phyloP scores from a whole-genome alignment of 768 basidiomycete species.

The Leccinellum albellum region DNA sequence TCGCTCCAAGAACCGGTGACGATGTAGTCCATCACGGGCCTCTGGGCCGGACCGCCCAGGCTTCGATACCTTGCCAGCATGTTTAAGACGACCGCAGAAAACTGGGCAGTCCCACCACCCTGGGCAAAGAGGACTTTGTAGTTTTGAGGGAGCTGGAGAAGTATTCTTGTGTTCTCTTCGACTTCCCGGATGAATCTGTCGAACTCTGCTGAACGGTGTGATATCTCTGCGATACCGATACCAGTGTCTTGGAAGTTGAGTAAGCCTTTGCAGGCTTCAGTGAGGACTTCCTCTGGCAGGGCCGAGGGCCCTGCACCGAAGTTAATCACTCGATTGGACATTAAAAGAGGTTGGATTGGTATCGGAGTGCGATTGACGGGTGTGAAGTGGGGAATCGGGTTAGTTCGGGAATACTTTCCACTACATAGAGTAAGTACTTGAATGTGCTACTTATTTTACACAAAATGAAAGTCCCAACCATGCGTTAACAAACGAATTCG shows the following conservation, averaged over 20 bases:
- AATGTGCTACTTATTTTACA: neutral
- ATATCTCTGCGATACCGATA: slow-evolving; percentile 94
- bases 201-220: slow-evolving; percentile 92
- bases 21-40: slow-evolving; percentile 78
- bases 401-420: too few relatives aligned
- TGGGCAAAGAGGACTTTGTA: slow-evolving; percentile 91
- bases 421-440: too few relatives aligned
- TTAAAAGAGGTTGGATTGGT: slow-evolving; percentile 4
- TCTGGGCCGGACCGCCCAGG: slow-evolving; percentile 52
- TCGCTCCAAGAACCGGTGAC: slow-evolving; percentile 92
- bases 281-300: slow-evolving; percentile 80
- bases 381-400: too few relatives aligned
- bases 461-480: neutral
- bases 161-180: slow-evolving; percentile 64
- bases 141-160: slow-evolving; percentile 77
- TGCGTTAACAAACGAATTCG: neutral
- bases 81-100: slow-evolving; percentile 90
- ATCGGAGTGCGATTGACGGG: neutral
- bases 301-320: slow-evolving; percentile 95
- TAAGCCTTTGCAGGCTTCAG: slow-evolving; percentile 79
- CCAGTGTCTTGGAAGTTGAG: slow-evolving; percentile 89
- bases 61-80: slow-evolving; percentile 83
- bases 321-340: slow-evolving; percentile 62
- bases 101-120: slow-evolving; percentile 90
- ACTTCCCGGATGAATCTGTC: slow-evolving; percentile 58